Base-by-base conservation (phyloP, 2,329 filamentous ascomycete species). In the Diaporthe sp. region DNA sequence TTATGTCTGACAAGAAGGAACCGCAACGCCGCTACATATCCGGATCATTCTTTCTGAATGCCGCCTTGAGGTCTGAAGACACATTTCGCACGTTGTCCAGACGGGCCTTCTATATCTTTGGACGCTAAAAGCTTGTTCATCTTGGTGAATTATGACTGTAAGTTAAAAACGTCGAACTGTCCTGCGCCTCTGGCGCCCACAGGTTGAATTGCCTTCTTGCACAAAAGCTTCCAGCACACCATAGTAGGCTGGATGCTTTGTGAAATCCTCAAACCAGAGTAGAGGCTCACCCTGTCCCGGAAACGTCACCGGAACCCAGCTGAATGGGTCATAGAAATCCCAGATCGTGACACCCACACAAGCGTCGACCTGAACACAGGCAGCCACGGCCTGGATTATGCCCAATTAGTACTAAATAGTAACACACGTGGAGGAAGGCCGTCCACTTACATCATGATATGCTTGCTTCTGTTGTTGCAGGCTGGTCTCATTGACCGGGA, bases 381-480 rank as follows among this genome's bases (percentile, higher is more conserved):
- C 80, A 55, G 77, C 77, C 15, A 81, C 80, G 17, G 38, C 17
- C 58, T 61, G 12, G 1, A 45, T 7, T 17, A 19, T 30, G 7
- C 3, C n/a, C 7, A 61, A 2, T 61, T 13, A 61, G 58, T 30
- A 45, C 38, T 28, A 4, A 28, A 19, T 7, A 19, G 7, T 28
- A 17, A 30, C 3, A 22, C 7, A 61, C 12, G 4, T 10, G 25
- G 9, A 22, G 0, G 19, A n/a, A 19, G 25, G 1, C 5, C 8
- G 25, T 42, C n/a, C 4, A 30, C 58, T 61, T 15, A 78, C 79
- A 54, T 75, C 75, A 9, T 78, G 82, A 78, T 89, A 90, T 54
- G 86, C 85, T 42, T 81, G 78, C 0, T 84, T 85, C 82, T 91
- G 89, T 77, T 85, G 84, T 22, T 81, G 78, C 57, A 87, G 81